These are phyloP conservation scores for Cryptococcus sp. DNA, from an alignment of 1,284 basidiomycete species.

Conservation along the genomic window DNA sequence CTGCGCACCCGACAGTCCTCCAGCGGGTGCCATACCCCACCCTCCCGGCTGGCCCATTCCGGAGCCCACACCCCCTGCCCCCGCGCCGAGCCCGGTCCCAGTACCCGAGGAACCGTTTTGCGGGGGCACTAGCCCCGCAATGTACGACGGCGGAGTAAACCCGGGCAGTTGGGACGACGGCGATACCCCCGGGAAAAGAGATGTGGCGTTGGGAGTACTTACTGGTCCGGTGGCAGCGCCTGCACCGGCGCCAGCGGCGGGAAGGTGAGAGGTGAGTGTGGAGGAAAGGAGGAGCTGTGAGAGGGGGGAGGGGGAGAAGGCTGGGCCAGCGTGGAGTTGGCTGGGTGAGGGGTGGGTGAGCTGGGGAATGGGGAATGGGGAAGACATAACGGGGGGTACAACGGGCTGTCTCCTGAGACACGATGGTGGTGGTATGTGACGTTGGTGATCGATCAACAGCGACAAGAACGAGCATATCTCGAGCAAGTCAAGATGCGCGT, in stretches of 20 bases:
- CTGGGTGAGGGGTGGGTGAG: slow-evolving; percentile 4
- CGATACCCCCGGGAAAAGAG: not conserved
- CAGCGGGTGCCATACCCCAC: no score
- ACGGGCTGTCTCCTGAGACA: no score
- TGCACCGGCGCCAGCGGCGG: not conserved
- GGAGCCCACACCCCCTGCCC: not conserved
- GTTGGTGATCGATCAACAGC: no score
- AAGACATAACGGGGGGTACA: not conserved
- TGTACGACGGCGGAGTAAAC: not conserved
- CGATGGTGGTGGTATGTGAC: no score
- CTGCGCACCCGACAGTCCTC: no score
- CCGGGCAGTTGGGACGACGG: not conserved
- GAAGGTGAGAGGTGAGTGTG: not conserved
- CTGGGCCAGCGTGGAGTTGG: not conserved
- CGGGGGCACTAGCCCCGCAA: not conserved
- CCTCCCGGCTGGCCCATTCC: not conserved
- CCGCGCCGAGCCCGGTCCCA: not conserved
- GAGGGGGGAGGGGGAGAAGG: slow-evolving; percentile 17
- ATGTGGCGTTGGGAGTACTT: not conserved
- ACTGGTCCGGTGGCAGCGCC: not conserved
- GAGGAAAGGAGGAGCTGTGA: slow-evolving; percentile 10
- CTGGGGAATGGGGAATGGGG: slow-evolving; percentile 7
- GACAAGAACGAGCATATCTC: no score
- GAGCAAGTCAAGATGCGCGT: no score
- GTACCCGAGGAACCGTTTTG: not conserved